These are phyloP conservation scores for Nothopassalora personata DNA, from an alignment of 2,329 filamentous ascomycete genomes.

Conservation along the genomic window DNA sequence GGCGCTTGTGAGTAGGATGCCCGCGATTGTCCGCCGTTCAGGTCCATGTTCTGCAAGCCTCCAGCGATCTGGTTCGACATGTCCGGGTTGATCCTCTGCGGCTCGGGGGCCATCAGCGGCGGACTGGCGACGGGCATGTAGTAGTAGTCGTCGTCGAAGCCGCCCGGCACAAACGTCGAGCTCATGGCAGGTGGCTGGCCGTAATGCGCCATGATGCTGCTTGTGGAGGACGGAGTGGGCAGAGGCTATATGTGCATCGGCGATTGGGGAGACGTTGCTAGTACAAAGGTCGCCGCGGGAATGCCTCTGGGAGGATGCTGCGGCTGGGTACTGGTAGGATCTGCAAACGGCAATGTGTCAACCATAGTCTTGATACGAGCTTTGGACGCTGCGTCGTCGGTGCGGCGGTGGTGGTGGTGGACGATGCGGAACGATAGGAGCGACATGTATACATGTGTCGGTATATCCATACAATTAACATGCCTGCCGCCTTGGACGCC, in stretches of 20 bases:
- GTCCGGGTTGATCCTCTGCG: constrained; percentile 60
- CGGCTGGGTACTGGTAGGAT: neutral
- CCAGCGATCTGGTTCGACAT: constrained; percentile 96
- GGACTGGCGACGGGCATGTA: constrained; percentile 54
- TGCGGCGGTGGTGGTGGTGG: neutral
- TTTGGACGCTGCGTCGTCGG: neutral
- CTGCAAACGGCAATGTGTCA: constrained; percentile 1
- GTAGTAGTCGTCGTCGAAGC: constrained; percentile 63
- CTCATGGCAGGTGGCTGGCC: constrained; percentile 34
- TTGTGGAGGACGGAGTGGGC: neutral
- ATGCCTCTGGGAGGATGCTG: neutral
- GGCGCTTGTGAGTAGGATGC: constrained; percentile 4
- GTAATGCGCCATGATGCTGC: constrained; percentile 19
- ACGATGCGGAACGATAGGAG: neutral
- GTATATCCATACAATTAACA: neutral
- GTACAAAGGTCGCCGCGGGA: neutral
- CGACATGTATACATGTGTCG: neutral
- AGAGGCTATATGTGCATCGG: neutral
- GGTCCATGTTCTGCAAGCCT: constrained; percentile 82
- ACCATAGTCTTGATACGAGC: neutral
- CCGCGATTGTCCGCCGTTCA: constrained; percentile 21
- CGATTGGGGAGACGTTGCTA: neutral
- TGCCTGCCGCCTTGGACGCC: neutral
- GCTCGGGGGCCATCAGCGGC: constrained; percentile 63
- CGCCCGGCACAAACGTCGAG: constrained; percentile 64